These are phyloP conservation scores for Neonectria coccinea DNA, from an alignment of 2,329 filamentous ascomycete species.

Conservation along the genomic window DNA sequence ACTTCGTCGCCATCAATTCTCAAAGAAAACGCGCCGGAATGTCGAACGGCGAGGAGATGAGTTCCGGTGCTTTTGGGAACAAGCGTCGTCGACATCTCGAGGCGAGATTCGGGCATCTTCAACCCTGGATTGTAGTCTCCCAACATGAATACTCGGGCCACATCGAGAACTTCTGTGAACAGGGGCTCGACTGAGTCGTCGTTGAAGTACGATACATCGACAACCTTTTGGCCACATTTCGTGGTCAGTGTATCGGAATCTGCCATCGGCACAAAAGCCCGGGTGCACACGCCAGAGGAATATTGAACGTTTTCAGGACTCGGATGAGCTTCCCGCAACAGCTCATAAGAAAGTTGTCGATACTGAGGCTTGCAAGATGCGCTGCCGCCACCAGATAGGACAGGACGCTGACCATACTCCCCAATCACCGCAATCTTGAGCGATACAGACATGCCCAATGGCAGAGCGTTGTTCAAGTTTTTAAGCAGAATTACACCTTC, in stretches of 20 bases:
- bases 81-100: slow-evolving; percentile 23
- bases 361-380: slow-evolving; percentile 33
- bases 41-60: slow-evolving; percentile 28
- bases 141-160: slow-evolving; percentile 28
- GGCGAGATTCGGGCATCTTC: slow-evolving; percentile 13
- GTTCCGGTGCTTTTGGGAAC: slow-evolving; percentile 24
- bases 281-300: slow-evolving; percentile 27
- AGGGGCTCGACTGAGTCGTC: slow-evolving; percentile 3
- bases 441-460: slow-evolving; percentile 7
- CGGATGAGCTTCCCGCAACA: slow-evolving; percentile 9
- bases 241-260: slow-evolving; percentile 5
- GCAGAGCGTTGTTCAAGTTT: slow-evolving; percentile 20
- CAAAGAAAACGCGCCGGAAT: slow-evolving; percentile 24
- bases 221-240: slow-evolving; percentile 8
- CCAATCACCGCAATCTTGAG: slow-evolving; percentile 27
- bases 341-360: slow-evolving; percentile 22
- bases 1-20: slow-evolving; percentile 16
- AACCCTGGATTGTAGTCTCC: slow-evolving; percentile 21
- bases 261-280: slow-evolving; percentile 27
- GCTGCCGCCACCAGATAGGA: slow-evolving; percentile 34
- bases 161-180: slow-evolving; percentile 13
- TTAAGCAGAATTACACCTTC: slow-evolving; percentile 33
- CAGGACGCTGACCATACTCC: slow-evolving; percentile 22
- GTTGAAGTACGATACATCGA: slow-evolving; percentile 27
- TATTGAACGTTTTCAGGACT: slow-evolving; percentile 11